Percentiles rank a stretch among this genome's conserved stretches.
These are phyloP conservation scores for Salvia miltiorrhiza DNA, from an alignment of 257 asterid species.

Conservation along the genomic window DNA sequence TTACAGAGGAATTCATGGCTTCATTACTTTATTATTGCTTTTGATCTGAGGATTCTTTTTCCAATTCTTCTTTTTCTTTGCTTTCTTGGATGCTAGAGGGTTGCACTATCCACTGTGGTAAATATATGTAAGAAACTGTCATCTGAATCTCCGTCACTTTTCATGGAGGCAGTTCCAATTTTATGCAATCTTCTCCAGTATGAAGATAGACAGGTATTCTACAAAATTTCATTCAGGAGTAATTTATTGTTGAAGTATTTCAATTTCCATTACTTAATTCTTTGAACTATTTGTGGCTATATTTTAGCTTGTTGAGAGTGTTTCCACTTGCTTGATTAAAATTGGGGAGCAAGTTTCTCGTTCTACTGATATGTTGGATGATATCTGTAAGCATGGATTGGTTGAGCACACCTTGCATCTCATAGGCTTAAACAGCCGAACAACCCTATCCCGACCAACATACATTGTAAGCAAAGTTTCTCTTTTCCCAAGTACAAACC, in stretches of 20 bases:
- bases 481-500: background rate
- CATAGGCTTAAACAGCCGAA: conserved; percentile 63
- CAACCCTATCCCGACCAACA: conserved; percentile 61
- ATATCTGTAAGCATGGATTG: conserved; percentile 73
- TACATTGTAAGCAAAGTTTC: conserved; percentile 56
- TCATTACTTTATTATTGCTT: conserved; percentile 7
- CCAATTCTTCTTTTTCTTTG: conserved; percentile 8
- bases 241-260: background rate
- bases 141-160: conserved; percentile 58
- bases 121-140: conserved; percentile 82
- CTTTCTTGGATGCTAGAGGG: conserved; percentile 52
- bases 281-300: background rate
- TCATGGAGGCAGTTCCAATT: conserved; percentile 90
- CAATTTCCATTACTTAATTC: conserved; percentile 12
- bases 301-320: conserved; percentile 89
- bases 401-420: conserved; percentile 72
- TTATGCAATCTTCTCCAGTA: conserved; percentile 90
- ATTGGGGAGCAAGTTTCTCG: conserved; percentile 60
- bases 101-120: conserved; percentile 84
- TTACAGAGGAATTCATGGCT: background rate
- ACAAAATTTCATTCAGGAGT: conserved; percentile 5
- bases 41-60: conserved; percentile 23
- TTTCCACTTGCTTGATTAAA: conserved; percentile 76
- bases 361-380: conserved; percentile 75
- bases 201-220: conserved; percentile 84